Conservation (phyloP, 805 yeast genomes). For the Torulaspora quercuum region DNA sequence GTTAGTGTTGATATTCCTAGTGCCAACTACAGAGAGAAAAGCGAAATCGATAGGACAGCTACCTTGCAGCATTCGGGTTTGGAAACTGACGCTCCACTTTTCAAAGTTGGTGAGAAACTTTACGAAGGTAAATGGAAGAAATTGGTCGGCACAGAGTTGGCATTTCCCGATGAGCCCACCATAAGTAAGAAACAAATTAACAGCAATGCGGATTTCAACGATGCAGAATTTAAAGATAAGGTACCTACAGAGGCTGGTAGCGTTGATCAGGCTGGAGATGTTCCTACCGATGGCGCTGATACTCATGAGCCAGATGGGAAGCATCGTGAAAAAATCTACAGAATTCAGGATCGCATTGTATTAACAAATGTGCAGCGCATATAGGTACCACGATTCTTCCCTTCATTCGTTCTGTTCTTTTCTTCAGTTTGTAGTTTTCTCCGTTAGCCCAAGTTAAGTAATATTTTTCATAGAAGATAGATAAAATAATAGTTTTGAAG, state of each 20-base stretch:
- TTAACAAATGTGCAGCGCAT: conserved; percentile 29
- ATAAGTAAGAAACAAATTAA: conserved; percentile 16
- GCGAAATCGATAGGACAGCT: conserved; percentile 39
- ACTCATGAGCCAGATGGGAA: conserved; percentile 13
- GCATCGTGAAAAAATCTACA: conserved; percentile 30
- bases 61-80: conserved; percentile 55
- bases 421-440: no score
- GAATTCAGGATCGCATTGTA: conserved; percentile 29
- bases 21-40: conserved; percentile 31
- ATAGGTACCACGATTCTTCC: conserved; percentile 10
- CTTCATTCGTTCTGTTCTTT: no score
- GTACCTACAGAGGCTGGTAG: conserved; percentile 6
- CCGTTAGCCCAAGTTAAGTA: no score
- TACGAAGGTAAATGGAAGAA: conserved; percentile 76
- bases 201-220: conserved; percentile 4
- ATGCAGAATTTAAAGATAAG: conserved; percentile 9
- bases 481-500: no score
- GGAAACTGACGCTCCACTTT: conserved; percentile 51
- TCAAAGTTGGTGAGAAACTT: conserved; percentile 54
- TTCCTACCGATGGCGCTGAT: conserved; percentile 1
- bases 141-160: conserved; percentile 73
- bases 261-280: conserved; percentile 2
- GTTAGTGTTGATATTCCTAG: conserved; percentile 53
- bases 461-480: no score
- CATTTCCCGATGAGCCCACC: conserved; percentile 32